Evolutionary conservation across 2,329 filamentous ascomycete species (phyloP).

Genomic region (Aspergillus felis): DNA sequence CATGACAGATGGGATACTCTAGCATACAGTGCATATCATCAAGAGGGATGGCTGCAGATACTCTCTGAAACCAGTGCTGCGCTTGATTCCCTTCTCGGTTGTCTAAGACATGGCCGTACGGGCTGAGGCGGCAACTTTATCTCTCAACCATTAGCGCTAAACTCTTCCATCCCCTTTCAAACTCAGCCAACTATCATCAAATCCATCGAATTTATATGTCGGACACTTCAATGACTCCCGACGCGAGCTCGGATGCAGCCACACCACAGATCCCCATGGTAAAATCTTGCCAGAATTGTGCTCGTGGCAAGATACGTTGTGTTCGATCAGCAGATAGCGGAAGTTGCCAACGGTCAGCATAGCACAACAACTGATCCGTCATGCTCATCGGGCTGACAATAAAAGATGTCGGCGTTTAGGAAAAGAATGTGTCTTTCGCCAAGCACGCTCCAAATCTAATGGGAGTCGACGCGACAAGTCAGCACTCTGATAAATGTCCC

Average conservation of each 20-base stretch:
- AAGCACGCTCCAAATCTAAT: conserved; percentile 31
- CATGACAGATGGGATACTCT: not conserved
- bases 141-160: not conserved
- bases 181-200: not conserved
- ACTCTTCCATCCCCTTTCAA: not conserved
- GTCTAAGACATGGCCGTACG: not conserved
- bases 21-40: not conserved
- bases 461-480: conserved; percentile 35
- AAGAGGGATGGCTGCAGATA: not conserved
- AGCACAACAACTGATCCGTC: not conserved
- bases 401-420: conserved; percentile 33
- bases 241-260: not conserved
- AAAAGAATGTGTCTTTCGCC: conserved; percentile 35
- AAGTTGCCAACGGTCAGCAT: conserved; percentile 15
- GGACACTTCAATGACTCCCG: not conserved
- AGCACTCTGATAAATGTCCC: not conserved
- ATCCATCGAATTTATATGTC: not conserved
- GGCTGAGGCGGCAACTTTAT: not conserved
- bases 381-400: not conserved
- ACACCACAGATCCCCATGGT: not conserved
- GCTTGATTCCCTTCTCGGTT: not conserved
- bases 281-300: conserved; percentile 18
- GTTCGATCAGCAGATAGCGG: conserved; percentile 6
- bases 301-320: conserved; percentile 21
- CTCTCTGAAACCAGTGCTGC: not conserved